Evolutionary conservation across 208 protist species (phyloP), one percentile per base, ranked within the genome.

Genomic region (Wallacemonas rigidus): DNA sequence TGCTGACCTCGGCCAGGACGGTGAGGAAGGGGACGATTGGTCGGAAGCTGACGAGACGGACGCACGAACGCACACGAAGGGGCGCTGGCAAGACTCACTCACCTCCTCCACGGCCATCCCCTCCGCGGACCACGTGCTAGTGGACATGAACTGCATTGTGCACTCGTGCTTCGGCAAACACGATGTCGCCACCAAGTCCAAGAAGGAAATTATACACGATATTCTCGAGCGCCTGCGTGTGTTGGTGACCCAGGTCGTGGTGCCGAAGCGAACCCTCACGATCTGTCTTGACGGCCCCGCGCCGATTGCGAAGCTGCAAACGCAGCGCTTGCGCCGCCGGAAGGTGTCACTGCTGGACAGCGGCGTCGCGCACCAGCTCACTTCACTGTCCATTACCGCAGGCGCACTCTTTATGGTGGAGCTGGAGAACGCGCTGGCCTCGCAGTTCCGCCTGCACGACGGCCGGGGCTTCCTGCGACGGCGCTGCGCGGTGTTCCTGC

Each of bases 101-200:
- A 76, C 71, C 1, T 74, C 76, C 9, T 60, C 55, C 36, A 67
- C 77, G 11, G n/a, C 26, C 26, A 39, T 71, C 43, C 71, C 78
- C n/a, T 35, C 40, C 15, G 83, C 73, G 2, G 91, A 93, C 61
- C 91, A 95, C 78, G 91, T 95, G 14, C 75, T 95, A 1, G 75
- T 93, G 14, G 91, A 95, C 65, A 86, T 93, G 81, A 95, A 95
- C 77, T 92, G 91, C 79, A 90, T 95, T 53, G 80, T 95, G 35
- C 91, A 95, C 80, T 71, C 81, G 12, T 92, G 88, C 70, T 93
- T 91, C 64, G 61, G 75, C 36, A 69, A 72, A 36, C n/a, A 69
- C n/a, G 58, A 77, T 7, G 45, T 70, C 41, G 11, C 70, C 35
- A 51, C 44, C 53, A 88, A 82, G 69, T 76, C 75, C 12, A 86